These are phyloP conservation scores for Elymus sibiricus DNA, from an alignment of 176 grass and related monocot species.

Conservation along the genomic window DNA sequence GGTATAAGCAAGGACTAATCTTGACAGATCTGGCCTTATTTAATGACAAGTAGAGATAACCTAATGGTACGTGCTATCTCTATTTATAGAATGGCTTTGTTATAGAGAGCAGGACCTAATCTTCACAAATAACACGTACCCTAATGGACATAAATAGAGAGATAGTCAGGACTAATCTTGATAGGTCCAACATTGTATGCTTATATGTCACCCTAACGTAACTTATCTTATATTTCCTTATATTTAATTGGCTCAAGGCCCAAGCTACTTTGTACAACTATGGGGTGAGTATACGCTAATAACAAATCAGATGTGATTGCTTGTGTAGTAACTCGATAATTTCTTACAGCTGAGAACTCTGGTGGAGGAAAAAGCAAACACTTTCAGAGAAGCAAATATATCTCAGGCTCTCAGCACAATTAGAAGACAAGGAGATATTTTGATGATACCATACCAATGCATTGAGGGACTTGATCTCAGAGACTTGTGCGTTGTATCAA, in stretches of 20 bases:
- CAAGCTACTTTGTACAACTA: not conserved
- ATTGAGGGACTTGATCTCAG: constrained; percentile 77
- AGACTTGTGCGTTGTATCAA: constrained; percentile 54
- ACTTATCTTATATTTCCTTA: not conserved
- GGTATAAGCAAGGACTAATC: not conserved
- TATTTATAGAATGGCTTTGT: not conserved
- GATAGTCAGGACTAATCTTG: not conserved
- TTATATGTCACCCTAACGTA: not conserved
- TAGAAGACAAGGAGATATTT: constrained; percentile 22
- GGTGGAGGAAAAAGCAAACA: constrained; percentile 5
- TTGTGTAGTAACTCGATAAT: not conserved
- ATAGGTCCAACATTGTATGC: not conserved
- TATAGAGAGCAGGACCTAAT: not conserved
- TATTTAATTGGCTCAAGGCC: not conserved
- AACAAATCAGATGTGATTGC: constrained; percentile 7
- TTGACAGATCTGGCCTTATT: not conserved
- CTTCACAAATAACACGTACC: too few species aligned
- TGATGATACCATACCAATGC: constrained; percentile 57
- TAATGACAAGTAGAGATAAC: not conserved
- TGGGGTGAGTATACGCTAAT: not conserved
- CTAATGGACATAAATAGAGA: too few species aligned
- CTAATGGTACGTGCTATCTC: not conserved
- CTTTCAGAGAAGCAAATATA: constrained; percentile 13
- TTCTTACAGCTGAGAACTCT: not conserved
- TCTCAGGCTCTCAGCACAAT: not conserved